These are phyloP conservation scores for Ceratocystis destructans DNA, from an alignment of 2,329 filamentous ascomycete species.

Conservation along the genomic window DNA sequence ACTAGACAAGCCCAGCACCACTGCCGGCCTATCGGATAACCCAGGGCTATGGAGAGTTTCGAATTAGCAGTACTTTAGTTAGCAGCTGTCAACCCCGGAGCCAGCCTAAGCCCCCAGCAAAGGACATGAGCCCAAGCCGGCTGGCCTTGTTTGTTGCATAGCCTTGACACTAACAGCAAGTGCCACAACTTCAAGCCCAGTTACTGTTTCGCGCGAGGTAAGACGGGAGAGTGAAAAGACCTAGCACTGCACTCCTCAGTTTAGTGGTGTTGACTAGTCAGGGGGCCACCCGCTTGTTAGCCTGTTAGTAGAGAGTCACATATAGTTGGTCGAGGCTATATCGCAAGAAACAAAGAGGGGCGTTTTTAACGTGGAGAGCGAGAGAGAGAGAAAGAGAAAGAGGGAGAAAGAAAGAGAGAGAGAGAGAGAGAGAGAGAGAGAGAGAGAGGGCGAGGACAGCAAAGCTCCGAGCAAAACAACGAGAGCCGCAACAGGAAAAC, in stretches of 20 bases:
- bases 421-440: too few relatives aligned
- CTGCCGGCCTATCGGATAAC: neutral
- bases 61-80: slow-evolving; percentile 7
- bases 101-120: neutral
- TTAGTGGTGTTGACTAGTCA: slow-evolving; percentile 8
- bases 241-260: neutral
- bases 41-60: neutral
- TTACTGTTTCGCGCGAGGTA: neutral
- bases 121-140: neutral
- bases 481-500: neutral
- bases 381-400: neutral
- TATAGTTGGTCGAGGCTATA: neutral
- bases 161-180: slow-evolving; percentile 1
- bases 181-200: neutral
- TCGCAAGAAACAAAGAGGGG: neutral
- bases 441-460: neutral
- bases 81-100: neutral
- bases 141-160: neutral
- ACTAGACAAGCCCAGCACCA: neutral
- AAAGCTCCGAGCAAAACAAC: neutral
- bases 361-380: too few relatives aligned
- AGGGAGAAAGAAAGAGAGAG: neutral
- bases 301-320: neutral
- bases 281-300: slow-evolving; percentile 6
- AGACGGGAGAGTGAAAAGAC: neutral